Evolutionary conservation across 805 yeast genomes (phyloP), one percentile per base, ranked within the genome.

Genomic region (Ogataea paraovalis): DNA sequence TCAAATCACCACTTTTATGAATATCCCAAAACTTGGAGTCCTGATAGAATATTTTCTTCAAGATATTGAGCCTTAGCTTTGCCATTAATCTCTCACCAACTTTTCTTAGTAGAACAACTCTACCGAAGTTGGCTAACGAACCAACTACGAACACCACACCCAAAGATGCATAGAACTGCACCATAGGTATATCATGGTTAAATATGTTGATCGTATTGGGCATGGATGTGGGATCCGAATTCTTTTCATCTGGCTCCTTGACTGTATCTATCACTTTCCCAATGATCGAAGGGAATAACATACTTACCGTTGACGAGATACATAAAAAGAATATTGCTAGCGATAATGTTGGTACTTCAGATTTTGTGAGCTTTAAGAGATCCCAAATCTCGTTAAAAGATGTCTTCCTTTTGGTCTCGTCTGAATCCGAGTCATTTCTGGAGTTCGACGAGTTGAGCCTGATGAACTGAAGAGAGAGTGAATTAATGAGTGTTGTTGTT

Each of bases 1-100:
- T 89, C 58, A 92, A 72, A 62, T 92, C 98, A 37, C 98, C 98
- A 9, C 90, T 89, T 53, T 91, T 80, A 49, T 94, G 90, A 28
- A 82, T 81, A 60, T 92, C 98, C 68, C 91, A 82, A 59, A 92
- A 92, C 54, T 86, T 85, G 3, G 96, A 83, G 64, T 91, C 97
- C 62, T 91, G 97, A 41, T 81, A 80, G 47, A 92, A 73, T 14
- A 92, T 79, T 42, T 85, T 87, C 59, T 80, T 79, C 65, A 89
- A 80, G 33, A 92, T 79, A 46, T 87, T 75, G 9, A 92, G 75
- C 57, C 98, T 76, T 52, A 92, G 68, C 49, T 94, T 76, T 8
- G 96, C 92, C 51, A 91, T 96, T 33, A 92, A 71, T 52, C 87
- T 76, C 65, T 92, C 98, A 45, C 97, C 97, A 12, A 87, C 86